A percentile compares a stretch with the other conserved stretches of the same genome.
Conservation (phyloP, 1,139 yeast species). For the Taphrina deformans region DNA sequence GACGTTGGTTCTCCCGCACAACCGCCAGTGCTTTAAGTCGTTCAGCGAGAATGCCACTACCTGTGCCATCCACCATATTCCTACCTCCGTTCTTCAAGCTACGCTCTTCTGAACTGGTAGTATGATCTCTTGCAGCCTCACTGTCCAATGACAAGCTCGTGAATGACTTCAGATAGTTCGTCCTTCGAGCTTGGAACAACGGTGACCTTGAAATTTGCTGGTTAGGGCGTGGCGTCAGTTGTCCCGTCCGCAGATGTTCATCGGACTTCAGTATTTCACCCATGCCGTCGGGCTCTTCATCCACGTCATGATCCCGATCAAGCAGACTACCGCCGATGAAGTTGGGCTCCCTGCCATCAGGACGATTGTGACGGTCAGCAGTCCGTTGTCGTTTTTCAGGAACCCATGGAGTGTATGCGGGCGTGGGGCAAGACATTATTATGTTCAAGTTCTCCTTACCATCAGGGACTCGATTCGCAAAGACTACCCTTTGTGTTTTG, state of each 20-base stretch:
- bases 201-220: neutral
- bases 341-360: constrained; percentile 22
- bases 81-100: neutral
- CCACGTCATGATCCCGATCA: constrained; percentile 16
- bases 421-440: constrained; percentile 16
- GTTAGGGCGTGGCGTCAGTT: neutral
- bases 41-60: constrained; percentile 12
- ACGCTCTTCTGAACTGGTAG: neutral
- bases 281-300: neutral
- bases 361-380: constrained; percentile 16
- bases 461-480: constrained; percentile 44
- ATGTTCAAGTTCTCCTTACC: constrained; percentile 31
- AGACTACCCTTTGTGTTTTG: constrained; percentile 48
- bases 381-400: constrained; percentile 21
- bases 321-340: constrained; percentile 30
- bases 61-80: neutral
- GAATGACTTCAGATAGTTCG: neutral
- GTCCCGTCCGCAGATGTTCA: neutral
- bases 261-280: neutral
- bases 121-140: too few species aligned
- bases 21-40: constrained; percentile 14
- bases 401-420: constrained; percentile 29
- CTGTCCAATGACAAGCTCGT: neutral
- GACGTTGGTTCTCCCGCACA: neutral
- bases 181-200: constrained; percentile 10